Conservation (phyloP, 1,284 basidiomycete species). For the Neonothopanus nambi region DNA sequence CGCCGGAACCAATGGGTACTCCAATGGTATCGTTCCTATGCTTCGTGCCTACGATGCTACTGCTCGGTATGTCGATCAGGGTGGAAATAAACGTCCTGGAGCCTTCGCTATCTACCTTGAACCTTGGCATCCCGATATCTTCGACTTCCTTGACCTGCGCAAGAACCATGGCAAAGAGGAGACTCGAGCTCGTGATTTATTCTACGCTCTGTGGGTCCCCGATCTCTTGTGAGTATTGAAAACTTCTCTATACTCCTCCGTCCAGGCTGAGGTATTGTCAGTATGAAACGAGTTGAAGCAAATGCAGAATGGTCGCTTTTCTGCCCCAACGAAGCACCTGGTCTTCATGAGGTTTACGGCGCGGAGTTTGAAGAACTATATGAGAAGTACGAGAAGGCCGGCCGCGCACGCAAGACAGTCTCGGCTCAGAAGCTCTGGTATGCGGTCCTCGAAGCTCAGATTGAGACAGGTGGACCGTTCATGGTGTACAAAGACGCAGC, state of each 20-base stretch:
- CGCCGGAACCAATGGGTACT: conserved; percentile 96
- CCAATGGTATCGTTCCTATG: conserved; percentile 99
- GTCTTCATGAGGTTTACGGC: conserved; percentile 88
- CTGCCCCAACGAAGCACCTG: conserved; percentile 96
- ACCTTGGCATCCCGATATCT: conserved; percentile 97
- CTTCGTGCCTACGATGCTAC: conserved; percentile 98
- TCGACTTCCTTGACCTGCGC: conserved; percentile 96
- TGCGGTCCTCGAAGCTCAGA: conserved; percentile 94
- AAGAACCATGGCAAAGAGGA: conserved; percentile 99
- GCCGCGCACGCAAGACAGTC: conserved; percentile 84
- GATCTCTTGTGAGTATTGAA: conserved; percentile 83
- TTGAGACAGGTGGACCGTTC: conserved; percentile 98
- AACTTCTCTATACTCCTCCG: not conserved
- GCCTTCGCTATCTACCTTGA: conserved; percentile 98
- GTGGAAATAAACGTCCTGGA: conserved; percentile 98
- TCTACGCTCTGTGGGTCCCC: conserved; percentile 98
- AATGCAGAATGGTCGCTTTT: conserved; percentile 95
- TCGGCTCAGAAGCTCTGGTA: conserved; percentile 99
- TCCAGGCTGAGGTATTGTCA: conserved; percentile 27
- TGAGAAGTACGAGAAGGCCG: conserved; percentile 89
- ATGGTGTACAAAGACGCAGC: conserved; percentile 97
- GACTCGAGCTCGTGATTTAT: conserved; percentile 93
- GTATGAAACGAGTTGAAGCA: conserved; percentile 91
- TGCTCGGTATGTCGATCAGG: conserved; percentile 98
- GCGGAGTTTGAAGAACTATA: conserved; percentile 93